A percentile compares a stretch with the other conserved stretches of the same genome.
Conservation (phyloP, 2,329 filamentous ascomycete species). For the Trichoderma afroharzianum region DNA sequence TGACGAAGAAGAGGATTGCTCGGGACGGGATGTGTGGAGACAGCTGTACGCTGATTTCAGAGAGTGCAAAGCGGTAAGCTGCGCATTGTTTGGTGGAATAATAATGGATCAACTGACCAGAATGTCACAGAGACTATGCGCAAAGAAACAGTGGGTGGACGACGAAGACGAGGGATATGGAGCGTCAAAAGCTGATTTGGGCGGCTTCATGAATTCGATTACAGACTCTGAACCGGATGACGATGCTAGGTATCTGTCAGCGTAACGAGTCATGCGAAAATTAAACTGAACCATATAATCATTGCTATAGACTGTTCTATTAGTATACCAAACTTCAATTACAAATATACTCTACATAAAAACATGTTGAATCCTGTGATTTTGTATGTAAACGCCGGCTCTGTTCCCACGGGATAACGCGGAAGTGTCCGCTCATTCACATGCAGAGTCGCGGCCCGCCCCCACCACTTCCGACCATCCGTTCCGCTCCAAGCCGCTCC, state of each 20-base stretch:
- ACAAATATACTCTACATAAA: not conserved
- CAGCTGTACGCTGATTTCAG: conserved; percentile 20
- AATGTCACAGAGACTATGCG: not conserved
- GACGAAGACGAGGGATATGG: not conserved
- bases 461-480: conserved; percentile 11
- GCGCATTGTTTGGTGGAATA: not conserved
- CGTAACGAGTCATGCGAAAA: not conserved
- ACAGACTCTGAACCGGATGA: not conserved
- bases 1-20: conserved; percentile 14
- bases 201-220: not conserved
- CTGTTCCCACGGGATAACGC: not conserved
- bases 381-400: not conserved
- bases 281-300: not conserved
- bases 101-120: not conserved
- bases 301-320: not conserved
- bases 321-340: not conserved
- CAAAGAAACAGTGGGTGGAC: not conserved
- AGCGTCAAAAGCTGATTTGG: not conserved
- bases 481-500: not conserved
- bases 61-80: conserved; percentile 13
- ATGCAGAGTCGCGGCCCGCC: not conserved
- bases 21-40: conserved; percentile 17
- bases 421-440: not conserved
- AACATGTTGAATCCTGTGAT: not conserved
- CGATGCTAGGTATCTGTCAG: not conserved